These are phyloP conservation scores for Yamagishiella unicocca DNA, from an alignment of 139 green algal species.

Conservation along the genomic window DNA sequence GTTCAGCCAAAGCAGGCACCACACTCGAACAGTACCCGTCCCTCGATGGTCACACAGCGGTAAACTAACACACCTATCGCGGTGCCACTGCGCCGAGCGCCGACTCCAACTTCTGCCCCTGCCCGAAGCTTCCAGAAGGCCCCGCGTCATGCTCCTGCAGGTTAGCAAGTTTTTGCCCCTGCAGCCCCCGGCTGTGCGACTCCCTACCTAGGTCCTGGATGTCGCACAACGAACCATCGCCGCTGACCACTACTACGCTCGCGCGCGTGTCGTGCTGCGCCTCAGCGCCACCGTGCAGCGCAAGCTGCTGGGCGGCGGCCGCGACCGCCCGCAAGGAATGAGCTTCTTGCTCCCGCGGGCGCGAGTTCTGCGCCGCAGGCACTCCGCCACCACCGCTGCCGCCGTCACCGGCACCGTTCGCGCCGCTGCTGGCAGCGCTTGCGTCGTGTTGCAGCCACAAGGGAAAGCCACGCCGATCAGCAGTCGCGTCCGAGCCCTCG, in stretches of 20 bases:
- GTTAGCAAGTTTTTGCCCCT: too few species aligned
- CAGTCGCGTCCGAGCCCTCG: too few species aligned
- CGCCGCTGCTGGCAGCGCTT: neutral
- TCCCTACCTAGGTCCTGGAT: neutral
- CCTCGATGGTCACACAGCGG: slow-evolving; percentile 65
- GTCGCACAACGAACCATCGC: neutral
- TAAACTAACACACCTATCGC: neutral
- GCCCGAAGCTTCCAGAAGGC: neutral
- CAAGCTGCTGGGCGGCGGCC: neutral
- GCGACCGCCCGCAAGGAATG: neutral
- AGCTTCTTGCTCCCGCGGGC: neutral
- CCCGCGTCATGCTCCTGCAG: neutral
- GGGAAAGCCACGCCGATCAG: too few species aligned
- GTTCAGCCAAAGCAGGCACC: too few species aligned
- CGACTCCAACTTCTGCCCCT: neutral
- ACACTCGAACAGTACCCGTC: too few species aligned
- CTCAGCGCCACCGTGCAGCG: neutral
- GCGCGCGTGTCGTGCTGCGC: neutral
- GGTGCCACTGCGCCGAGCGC: neutral
- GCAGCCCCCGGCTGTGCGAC: neutral
- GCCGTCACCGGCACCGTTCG: neutral
- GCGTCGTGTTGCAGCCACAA: slow-evolving; percentile 21
- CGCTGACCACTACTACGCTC: slow-evolving; percentile 10
- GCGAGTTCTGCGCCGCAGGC: neutral
- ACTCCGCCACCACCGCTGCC: neutral